These are phyloP conservation scores for Pseudopyricularia cyperi DNA, from an alignment of 2,329 filamentous ascomycete species.

Conservation along the genomic window DNA sequence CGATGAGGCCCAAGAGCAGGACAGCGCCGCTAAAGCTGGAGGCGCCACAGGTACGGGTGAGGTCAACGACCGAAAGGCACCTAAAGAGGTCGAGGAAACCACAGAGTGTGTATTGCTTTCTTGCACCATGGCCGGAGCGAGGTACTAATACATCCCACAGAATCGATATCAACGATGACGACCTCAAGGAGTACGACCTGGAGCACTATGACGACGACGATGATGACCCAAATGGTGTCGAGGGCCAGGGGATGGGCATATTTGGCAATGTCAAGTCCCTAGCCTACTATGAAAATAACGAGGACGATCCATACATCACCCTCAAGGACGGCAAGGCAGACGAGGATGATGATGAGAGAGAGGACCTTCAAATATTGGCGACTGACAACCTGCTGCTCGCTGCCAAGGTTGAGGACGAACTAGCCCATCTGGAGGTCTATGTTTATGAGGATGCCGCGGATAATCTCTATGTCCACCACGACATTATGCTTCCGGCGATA, in stretches of 20 bases:
- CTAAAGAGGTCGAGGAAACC: slow-evolving; percentile 15
- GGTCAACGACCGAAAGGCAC: slow-evolving; percentile 13
- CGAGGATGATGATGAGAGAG: slow-evolving; percentile 77
- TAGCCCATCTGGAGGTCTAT: slow-evolving; percentile 92
- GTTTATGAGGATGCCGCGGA: slow-evolving; percentile 93
- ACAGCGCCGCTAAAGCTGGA: slow-evolving; percentile 10
- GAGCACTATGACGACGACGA: slow-evolving; percentile 89
- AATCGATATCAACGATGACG: slow-evolving; percentile 56
- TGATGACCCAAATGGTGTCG: slow-evolving; percentile 44
- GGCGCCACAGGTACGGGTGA: slow-evolving; percentile 13
- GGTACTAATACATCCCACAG: slow-evolving; percentile 16
- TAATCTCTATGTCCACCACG: slow-evolving; percentile 98
- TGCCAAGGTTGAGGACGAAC: slow-evolving; percentile 90
- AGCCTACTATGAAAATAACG: slow-evolving; percentile 86
- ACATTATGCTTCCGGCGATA: slow-evolving; percentile 97
- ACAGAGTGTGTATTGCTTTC: slow-evolving; percentile 23
- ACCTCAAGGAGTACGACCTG: slow-evolving; percentile 90
- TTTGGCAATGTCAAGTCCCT: slow-evolving; percentile 92
- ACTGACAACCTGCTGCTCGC: slow-evolving; percentile 89
- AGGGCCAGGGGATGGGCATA: slow-evolving; percentile 67
- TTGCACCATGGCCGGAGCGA: not conserved
- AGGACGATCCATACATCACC: slow-evolving; percentile 94
- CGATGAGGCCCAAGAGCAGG: slow-evolving; percentile 46
- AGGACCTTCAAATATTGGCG: slow-evolving; percentile 84
- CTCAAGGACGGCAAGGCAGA: slow-evolving; percentile 54